These are phyloP conservation scores for Liriodendron chinense DNA, from an alignment of 164 flowering plant genomes.

Conservation along the genomic window DNA sequence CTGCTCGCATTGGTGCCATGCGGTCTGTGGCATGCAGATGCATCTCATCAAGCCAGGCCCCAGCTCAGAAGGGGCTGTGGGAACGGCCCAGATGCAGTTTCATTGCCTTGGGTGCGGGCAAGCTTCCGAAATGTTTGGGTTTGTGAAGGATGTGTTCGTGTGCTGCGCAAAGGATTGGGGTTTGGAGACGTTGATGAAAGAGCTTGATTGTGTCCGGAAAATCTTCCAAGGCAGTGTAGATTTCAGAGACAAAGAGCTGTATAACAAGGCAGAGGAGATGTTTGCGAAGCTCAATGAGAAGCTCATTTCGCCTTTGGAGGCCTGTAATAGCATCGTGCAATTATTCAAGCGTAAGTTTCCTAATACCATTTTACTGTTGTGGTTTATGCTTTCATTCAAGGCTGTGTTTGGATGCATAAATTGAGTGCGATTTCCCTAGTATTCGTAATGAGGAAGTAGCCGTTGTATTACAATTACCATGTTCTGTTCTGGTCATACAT, in stretches of 20 bases:
- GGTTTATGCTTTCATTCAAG: not conserved
- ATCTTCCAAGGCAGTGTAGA: slow-evolving; percentile 75
- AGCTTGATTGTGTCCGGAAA: slow-evolving; percentile 83
- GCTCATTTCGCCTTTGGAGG: slow-evolving; percentile 57
- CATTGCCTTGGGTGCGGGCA: slow-evolving; percentile 92
- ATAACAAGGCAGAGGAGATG: slow-evolving; percentile 58
- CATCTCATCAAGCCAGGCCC: slow-evolving; percentile 73
- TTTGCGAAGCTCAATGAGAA: slow-evolving; percentile 52
- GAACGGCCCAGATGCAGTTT: slow-evolving; percentile 73
- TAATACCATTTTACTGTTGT: not conserved
- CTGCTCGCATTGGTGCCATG: slow-evolving; percentile 97
- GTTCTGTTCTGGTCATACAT: too few species aligned
- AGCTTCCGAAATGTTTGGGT: slow-evolving; percentile 94
- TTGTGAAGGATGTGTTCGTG: slow-evolving; percentile 81
- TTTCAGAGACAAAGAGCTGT: slow-evolving; percentile 66
- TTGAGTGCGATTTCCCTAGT: not conserved
- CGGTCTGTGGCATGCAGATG: slow-evolving; percentile 71
- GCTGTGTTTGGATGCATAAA: too few species aligned
- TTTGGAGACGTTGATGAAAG: slow-evolving; percentile 59
- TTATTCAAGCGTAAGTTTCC: slow-evolving; percentile 71
- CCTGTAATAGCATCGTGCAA: slow-evolving; percentile 53
- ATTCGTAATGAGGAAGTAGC: not conserved
- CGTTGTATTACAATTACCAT: too few species aligned
- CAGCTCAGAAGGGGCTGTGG: slow-evolving; percentile 59
- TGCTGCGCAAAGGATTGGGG: slow-evolving; percentile 81